Conservation (phyloP, 352 stramenopile genomes). For the Phytopythium mirpurense region DNA sequence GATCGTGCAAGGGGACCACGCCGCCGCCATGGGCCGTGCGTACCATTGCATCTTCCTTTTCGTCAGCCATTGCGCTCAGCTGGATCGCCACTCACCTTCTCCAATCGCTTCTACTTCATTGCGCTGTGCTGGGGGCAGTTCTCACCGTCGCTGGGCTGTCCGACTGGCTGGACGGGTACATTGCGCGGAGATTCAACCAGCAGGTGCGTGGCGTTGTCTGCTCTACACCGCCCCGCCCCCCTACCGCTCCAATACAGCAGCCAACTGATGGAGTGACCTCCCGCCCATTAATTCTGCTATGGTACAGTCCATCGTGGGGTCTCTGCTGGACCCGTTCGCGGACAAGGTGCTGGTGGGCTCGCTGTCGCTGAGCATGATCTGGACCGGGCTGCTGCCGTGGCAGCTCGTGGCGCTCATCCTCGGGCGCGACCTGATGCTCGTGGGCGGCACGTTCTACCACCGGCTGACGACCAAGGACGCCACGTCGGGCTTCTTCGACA, state of each 20-base stretch:
- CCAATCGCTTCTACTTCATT: background rate
- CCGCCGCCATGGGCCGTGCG: conserved; percentile 61
- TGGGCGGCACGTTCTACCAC: conserved; percentile 76
- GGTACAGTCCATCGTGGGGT: conserved; percentile 69
- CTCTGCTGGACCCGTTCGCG: conserved; percentile 77
- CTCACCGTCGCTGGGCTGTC: conserved; percentile 65
- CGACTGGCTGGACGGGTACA: conserved; percentile 81
- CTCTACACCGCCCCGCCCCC: too few species aligned
- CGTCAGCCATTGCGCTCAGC: background rate
- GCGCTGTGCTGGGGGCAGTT: conserved; percentile 21
- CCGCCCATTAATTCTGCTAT: too few species aligned
- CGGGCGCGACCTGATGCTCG: conserved; percentile 62
- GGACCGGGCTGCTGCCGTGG: conserved; percentile 54
- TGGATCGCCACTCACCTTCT: background rate
- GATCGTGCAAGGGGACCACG: conserved; percentile 63
- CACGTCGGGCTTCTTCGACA: conserved; percentile 75
- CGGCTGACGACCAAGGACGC: conserved; percentile 67
- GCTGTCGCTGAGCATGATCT: conserved; percentile 72
- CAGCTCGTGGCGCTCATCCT: conserved; percentile 65
- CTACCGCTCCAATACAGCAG: too few species aligned
- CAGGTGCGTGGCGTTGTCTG: conserved; percentile 21
- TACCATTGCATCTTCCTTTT: background rate
- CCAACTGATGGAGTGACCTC: too few species aligned
- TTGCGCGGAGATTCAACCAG: conserved; percentile 69
- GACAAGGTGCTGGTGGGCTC: conserved; percentile 79